phyloP scores from a whole-genome alignment of 139 green algal species.

The Chloropicon primus region DNA sequence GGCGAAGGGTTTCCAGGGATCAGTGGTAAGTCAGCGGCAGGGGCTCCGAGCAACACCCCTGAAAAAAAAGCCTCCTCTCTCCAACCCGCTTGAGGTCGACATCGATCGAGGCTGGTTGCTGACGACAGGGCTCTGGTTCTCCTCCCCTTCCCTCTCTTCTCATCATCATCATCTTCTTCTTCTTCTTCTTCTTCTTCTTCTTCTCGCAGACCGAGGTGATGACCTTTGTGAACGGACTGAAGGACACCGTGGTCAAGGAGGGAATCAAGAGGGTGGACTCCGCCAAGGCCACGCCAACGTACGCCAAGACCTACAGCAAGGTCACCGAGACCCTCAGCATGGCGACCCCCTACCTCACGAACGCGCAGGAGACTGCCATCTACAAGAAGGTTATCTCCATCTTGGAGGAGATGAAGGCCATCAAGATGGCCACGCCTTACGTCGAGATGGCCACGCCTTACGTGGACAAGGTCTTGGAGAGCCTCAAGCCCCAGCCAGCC shows the following conservation, averaged over 20 bases:
- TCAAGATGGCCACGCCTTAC: background rate
- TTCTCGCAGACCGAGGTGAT: background rate
- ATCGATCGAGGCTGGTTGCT: too few species aligned
- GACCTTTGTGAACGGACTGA: background rate
- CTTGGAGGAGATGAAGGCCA: background rate
- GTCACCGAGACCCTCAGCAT: background rate
- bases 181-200: background rate
- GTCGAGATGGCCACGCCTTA: background rate
- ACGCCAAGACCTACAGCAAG: background rate
- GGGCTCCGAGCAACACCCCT: background rate
- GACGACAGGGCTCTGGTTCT: too few species aligned
- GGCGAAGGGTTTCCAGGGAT: background rate
- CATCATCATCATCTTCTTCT: too few species aligned
- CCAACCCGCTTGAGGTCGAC: too few species aligned
- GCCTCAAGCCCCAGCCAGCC: background rate
- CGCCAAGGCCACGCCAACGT: background rate
- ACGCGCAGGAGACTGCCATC: background rate
- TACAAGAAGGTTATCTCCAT: background rate
- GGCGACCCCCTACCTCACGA: too few species aligned
- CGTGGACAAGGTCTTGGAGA: background rate
- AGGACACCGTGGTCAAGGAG: background rate
- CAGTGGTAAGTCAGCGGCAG: background rate
- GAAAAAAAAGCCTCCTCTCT: background rate
- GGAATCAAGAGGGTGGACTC: background rate
- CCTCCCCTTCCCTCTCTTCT: too few species aligned